Base-by-base conservation (phyloP, 768 basidiomycete species). In the Strobilomyces dryophilus region DNA sequence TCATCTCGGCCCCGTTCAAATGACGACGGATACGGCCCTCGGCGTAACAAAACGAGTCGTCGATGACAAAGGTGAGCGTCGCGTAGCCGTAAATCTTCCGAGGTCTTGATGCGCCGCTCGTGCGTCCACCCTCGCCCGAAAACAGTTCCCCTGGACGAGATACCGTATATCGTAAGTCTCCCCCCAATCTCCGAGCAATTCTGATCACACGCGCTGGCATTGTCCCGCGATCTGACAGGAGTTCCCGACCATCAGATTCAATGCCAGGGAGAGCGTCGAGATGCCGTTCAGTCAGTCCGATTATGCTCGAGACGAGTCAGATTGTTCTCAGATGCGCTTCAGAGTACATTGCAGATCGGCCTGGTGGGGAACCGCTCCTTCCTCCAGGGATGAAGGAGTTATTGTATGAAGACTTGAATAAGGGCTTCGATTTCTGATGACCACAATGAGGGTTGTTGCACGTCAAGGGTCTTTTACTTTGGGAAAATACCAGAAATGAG, bases 11-110 rank as follows among this genome's bases (percentile, higher is more conserved):
- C 74, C 84, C 2, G 76, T 92, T 1, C 97, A 99, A 71, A 99
- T 99, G 97, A 98, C 97, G 31, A 99, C 97, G 0, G 95, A 99
- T 71, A 98, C 95, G 2, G 95, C 95, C 1, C 75, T 98, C 0
- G 92, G 88, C 5, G 95, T 97, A 5, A 92, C 92, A 1, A 94
- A 92, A 65, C 70, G 81, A 5, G 86, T 95, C 15, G 84, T 93
- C 0, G 69, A 84, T 44, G 89, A 94, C 66, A 78, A 82, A 63
- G 71, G 84, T 84, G 55, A 48, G 77, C 63, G n/a, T 35, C 24
- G 9, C 36, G 24, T 34, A 36, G 18, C 20, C 26, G 34, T 45
- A n/a, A 18, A 35, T 27, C 10, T 32, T 44, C 42, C 27, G 12
- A 14, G 32, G 8, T 6, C 31, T 43, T 43, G 43, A 17, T 27